These are phyloP conservation scores for Crucihimalaya himalaica DNA, from an alignment of 345 rosid genomes.

Conservation along the genomic window DNA sequence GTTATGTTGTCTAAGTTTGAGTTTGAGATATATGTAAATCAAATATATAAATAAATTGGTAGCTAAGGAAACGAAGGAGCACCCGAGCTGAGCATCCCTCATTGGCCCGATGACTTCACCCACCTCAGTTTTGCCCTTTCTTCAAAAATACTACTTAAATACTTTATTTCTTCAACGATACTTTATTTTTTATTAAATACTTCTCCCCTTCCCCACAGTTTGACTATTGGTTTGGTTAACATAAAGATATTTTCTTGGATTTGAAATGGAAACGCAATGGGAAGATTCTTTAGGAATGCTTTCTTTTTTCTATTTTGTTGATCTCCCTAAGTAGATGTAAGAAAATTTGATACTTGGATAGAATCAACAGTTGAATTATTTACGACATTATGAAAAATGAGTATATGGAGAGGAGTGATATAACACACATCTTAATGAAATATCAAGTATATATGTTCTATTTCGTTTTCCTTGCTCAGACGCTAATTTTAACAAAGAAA, in stretches of 20 bases:
- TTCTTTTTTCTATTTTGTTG: too few relatives aligned
- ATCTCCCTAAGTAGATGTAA: too few relatives aligned
- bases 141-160: not conserved
- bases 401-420: not conserved
- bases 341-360: not conserved
- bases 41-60: not conserved
- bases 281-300: not conserved
- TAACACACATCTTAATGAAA: not conserved
- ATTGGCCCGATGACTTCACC: constrained; percentile 24
- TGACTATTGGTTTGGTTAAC: not conserved
- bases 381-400: not conserved
- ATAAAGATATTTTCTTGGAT: not conserved
- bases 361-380: not conserved
- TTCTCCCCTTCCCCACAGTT: not conserved
- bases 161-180: not conserved
- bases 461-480: not conserved
- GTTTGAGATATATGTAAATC: not conserved
- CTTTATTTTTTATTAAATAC: not conserved
- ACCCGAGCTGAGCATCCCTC: not conserved
- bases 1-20: not conserved
- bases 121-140: not conserved
- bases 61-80: constrained; percentile 3
- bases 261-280: not conserved
- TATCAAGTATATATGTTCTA: not conserved
- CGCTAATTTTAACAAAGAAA: not conserved